phyloP scores from a whole-genome alignment of 768 basidiomycete genomes.

The Daedaleopsis nitida region DNA sequence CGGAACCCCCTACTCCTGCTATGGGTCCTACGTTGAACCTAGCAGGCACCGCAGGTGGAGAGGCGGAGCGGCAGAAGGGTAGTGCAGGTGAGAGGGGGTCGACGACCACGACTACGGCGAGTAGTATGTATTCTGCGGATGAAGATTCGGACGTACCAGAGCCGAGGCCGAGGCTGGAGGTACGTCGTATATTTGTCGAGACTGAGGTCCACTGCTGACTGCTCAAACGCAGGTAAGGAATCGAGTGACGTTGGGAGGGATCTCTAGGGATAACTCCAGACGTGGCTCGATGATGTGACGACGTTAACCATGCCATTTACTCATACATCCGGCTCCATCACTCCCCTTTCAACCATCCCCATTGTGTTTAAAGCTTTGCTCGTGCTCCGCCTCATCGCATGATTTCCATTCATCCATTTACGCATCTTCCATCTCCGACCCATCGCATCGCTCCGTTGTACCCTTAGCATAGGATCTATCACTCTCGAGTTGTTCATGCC shows the following conservation, averaged over 20 bases:
- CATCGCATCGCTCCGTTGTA: neutral
- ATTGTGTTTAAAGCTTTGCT: neutral
- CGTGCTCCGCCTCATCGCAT: neutral
- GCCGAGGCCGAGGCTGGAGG: slow-evolving; percentile 18
- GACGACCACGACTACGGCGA: slow-evolving; percentile 17
- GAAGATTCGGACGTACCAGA: slow-evolving; percentile 17
- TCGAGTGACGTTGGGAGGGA: slow-evolving; percentile 20
- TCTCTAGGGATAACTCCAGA: slow-evolving; percentile 25
- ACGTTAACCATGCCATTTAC: neutral
- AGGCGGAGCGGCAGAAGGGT: slow-evolving; percentile 2
- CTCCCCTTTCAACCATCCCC: neutral
- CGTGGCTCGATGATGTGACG: slow-evolving; percentile 4
- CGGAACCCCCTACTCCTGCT: slow-evolving; percentile 23
- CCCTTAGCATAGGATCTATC: neutral
- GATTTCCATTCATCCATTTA: neutral
- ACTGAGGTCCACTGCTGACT: neutral
- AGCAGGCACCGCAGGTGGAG: slow-evolving; percentile 8
- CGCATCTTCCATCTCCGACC: neutral
- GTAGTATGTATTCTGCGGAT: slow-evolving; percentile 24
- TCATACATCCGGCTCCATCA: neutral
- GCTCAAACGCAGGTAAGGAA: slow-evolving; percentile 23
- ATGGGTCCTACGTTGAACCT: slow-evolving; percentile 17
- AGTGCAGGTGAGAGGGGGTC: neutral
- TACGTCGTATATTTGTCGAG: neutral
- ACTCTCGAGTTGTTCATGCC: neutral